Evolutionary conservation across 2,329 filamentous ascomycete genomes (phyloP), one percentile per base, ranked within the genome.

Genomic region (Ophidiomyces ophidiicola): DNA sequence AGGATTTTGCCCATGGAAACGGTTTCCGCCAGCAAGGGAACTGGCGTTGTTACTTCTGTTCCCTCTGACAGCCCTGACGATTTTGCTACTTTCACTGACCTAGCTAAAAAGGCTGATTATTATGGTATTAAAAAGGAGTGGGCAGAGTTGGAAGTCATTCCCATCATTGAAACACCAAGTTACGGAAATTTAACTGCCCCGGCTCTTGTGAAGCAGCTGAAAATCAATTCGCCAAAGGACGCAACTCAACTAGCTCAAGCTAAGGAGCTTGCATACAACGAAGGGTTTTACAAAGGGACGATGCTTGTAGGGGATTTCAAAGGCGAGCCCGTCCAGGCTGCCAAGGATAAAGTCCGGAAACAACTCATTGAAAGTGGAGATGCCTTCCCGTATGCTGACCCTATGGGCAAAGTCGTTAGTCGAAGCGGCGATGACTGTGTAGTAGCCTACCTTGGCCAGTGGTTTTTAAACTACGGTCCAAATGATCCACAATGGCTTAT

Each of bases 41-140:
- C 90, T 15, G 90, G 87, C 57, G 87, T 98, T 26, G 90, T 98
- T 34, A 93, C 87, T 1, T 96, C 76, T 28, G 90, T 98, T 10
- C 90, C 90, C 14, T 94, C 86, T 2, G 90, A 98, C 66, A 92
- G 83, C 42, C 85, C 90, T 1, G 90, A 98, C 56, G 90, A 98
- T 57, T 98, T 80, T 60, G 86, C 86, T 31, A 98, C 86, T 20
- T 72, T 88, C 29, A 72, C 75, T 32, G 90, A 98, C 47, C 72
- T 98, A 44, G 76, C 77, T 26, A 96, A 96, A 72, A 98, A 98
- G 69, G 75, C 88, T 1, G 88, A 93, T 5, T 96, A 84, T 68
- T 94, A 98, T 61, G 81, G 82, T 36, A 96, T 98, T 58, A 74
- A 94, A 67, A 90, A 92, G 65, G 86, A 94, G 59, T 98, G 90